Evolutionary conservation across 345 rosid species (phyloP).

Genomic region (Corchorus olitorius): DNA sequence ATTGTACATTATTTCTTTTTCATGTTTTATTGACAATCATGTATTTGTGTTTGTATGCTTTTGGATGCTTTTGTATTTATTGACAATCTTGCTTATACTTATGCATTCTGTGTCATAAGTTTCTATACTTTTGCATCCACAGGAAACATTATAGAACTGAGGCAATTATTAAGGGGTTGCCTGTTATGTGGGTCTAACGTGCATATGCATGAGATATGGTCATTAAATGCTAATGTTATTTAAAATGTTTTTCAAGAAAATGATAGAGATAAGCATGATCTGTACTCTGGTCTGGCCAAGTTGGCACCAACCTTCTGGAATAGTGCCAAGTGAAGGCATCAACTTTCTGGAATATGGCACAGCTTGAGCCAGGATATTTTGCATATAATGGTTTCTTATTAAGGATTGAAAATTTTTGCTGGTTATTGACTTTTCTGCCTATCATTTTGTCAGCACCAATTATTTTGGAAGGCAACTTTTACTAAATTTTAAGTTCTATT

Average conservation of each 20-base stretch:
- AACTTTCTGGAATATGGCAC: background rate
- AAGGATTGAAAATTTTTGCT: background rate
- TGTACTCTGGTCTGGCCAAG: background rate
- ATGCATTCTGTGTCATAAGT: background rate
- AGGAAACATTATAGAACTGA: background rate
- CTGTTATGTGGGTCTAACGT: background rate
- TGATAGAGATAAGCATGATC: background rate
- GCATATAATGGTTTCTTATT: conserved; percentile 2
- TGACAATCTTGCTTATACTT: background rate
- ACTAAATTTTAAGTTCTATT: background rate
- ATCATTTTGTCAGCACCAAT: background rate
- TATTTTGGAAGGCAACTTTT: background rate
- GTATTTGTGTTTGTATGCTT: background rate
- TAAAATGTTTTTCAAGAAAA: background rate
- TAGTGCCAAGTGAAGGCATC: conserved; percentile 7
- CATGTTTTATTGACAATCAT: background rate
- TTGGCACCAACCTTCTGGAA: background rate
- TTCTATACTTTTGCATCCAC: background rate
- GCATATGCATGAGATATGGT: background rate
- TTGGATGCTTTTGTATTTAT: background rate
- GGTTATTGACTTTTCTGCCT: background rate
- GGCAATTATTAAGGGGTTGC: background rate
- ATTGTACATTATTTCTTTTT: background rate
- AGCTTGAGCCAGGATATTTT: conserved; percentile 4
- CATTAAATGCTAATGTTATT: background rate